phyloP scores from a whole-genome alignment of 768 basidiomycete genomes.

The Leccinum olivaceopallidum region DNA sequence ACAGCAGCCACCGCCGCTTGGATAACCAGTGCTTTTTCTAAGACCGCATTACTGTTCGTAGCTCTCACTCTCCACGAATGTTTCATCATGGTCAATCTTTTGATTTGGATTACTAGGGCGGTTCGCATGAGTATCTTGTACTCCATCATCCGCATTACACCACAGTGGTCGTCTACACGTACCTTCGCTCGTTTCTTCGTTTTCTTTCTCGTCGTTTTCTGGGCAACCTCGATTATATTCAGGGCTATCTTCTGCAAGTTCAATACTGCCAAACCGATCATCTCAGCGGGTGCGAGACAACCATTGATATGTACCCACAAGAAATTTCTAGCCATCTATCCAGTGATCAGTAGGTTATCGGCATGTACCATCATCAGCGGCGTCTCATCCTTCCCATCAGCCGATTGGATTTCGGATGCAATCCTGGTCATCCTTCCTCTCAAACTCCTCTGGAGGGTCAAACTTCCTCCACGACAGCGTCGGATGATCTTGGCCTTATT shows the following conservation, averaged over 20 bases:
- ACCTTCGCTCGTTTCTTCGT: not conserved
- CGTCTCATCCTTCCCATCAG: not conserved
- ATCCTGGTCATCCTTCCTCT: no score
- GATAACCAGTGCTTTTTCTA: not conserved
- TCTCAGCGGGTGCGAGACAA: not conserved
- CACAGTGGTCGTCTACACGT: not conserved
- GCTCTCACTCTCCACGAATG: not conserved
- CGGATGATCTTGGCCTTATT: slow-evolving; percentile 20
- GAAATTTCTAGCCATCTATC: not conserved
- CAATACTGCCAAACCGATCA: not conserved
- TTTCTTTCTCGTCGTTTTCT: not conserved
- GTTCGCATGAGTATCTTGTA: not conserved
- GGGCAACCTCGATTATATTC: not conserved
- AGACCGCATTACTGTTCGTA: not conserved
- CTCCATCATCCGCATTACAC: not conserved
- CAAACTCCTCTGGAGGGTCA: no score
- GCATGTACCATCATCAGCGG: not conserved
- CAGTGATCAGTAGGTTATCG: not conserved
- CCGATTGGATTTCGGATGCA: not conserved
- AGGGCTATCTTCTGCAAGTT: not conserved
- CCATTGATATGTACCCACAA: not conserved
- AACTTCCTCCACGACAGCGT: slow-evolving; percentile 5
- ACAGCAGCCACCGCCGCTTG: not conserved
- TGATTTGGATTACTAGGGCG: not conserved
- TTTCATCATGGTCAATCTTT: not conserved